phyloP scores from a whole-genome alignment of 805 yeast genomes.

The Hanseniaspora valbyensis region DNA sequence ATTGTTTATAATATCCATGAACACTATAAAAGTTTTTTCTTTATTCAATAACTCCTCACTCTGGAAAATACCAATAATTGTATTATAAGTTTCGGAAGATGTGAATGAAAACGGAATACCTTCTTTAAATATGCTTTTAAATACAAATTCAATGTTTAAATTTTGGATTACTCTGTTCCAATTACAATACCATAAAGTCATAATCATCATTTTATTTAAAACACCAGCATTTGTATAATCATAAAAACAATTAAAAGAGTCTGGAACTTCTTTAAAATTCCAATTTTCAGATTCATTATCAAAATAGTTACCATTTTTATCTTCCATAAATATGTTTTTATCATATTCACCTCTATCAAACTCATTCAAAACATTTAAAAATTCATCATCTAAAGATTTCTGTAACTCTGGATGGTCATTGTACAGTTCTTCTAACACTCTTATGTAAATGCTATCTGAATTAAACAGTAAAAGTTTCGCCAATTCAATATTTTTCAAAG shows the following conservation, averaged over 20 bases:
- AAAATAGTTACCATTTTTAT: background rate
- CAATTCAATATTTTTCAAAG: slow-evolving; percentile 39
- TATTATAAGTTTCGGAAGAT: slow-evolving; percentile 10
- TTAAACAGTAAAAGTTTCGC: slow-evolving; percentile 47
- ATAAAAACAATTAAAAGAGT: background rate
- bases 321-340: background rate
- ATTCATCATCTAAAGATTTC: slow-evolving; percentile 42
- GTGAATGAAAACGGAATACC: slow-evolving; percentile 1
- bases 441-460: slow-evolving; percentile 47
- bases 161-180: background rate
- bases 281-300: background rate
- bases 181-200: slow-evolving; percentile 11
- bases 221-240: slow-evolving; percentile 10
- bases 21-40: slow-evolving; percentile 21
- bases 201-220: background rate
- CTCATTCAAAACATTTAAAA: slow-evolving; percentile 35
- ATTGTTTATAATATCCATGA: slow-evolving; percentile 29
- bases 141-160: background rate
- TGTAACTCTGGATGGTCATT: slow-evolving; percentile 73
- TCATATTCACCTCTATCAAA: slow-evolving; percentile 20
- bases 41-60: background rate
- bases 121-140: slow-evolving; percentile 3
- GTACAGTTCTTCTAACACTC: slow-evolving; percentile 64
- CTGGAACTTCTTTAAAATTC: background rate
- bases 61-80: slow-evolving; percentile 7